Conservation (phyloP, 495 filamentous ascomycete species). For the Hypoxylon cercidicola region DNA sequence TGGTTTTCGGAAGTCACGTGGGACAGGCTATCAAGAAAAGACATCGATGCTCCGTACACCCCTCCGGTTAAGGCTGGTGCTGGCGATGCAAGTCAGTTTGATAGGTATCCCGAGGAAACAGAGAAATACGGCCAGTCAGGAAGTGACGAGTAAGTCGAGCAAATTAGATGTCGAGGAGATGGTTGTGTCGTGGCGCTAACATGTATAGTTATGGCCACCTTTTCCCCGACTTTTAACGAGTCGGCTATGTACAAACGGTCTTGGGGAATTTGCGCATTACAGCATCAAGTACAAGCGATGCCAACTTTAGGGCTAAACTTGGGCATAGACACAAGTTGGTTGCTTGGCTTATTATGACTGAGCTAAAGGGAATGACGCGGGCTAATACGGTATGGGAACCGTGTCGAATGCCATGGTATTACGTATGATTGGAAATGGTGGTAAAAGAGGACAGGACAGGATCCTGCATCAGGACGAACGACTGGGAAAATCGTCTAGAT, state of each 20-base stretch:
- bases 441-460: background rate
- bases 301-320: constrained; percentile 13
- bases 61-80: constrained; percentile 94
- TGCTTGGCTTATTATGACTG: constrained; percentile 8
- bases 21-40: constrained; percentile 91
- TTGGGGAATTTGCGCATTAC: constrained; percentile 9
- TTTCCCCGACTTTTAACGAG: constrained; percentile 75
- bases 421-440: constrained; percentile 16
- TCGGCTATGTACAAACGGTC: constrained; percentile 5
- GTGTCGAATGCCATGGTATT: constrained; percentile 13
- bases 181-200: constrained; percentile 24
- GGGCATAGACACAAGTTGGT: background rate
- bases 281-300: constrained; percentile 9
- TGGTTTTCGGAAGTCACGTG: constrained; percentile 99
- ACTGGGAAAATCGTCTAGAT: constrained; percentile 7
- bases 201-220: constrained; percentile 70
- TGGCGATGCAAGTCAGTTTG: constrained; percentile 96
- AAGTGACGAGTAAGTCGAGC: constrained; percentile 79
- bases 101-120: constrained; percentile 96
- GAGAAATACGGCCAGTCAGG: constrained; percentile 85
- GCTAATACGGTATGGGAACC: constrained; percentile 1
- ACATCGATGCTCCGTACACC: constrained; percentile 98
- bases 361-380: constrained; percentile 2
- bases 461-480: constrained; percentile 7
- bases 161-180: constrained; percentile 22